Conservation (phyloP, 1,284 basidiomycete genomes). For the Sporisorium graminicola region DNA sequence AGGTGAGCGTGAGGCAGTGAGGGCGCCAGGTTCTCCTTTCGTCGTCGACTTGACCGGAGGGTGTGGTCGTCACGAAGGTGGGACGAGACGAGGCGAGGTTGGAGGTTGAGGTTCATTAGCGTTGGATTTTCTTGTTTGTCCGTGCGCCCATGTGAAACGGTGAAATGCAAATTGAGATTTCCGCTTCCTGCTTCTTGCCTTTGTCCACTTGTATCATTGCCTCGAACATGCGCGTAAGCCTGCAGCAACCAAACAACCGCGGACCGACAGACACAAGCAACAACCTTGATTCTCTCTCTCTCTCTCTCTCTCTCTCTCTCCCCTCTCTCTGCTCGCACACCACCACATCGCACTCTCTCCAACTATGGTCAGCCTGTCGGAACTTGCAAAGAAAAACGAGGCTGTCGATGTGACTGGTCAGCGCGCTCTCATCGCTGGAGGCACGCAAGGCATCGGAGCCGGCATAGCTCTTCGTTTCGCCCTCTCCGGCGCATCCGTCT, state of each 20-base stretch:
- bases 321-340: not conserved
- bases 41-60: not conserved
- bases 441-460: constrained; percentile 64
- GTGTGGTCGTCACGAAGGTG: not conserved
- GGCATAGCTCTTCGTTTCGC: constrained; percentile 63
- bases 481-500: constrained; percentile 67
- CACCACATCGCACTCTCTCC: not conserved
- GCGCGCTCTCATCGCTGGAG: constrained; percentile 54
- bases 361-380: constrained; percentile 30
- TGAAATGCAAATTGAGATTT: not conserved
- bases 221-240: not conserved
- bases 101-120: not conserved
- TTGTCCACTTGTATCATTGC: not conserved
- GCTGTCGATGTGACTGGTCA: constrained; percentile 29
- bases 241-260: not conserved
- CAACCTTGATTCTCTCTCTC: not conserved
- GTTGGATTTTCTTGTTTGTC: not conserved
- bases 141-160: not conserved
- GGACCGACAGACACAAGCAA: not conserved
- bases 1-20: not conserved
- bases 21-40: not conserved
- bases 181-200: not conserved
- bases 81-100: not conserved
- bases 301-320: not conserved
- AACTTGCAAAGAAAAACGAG: constrained; percentile 41